Conservation (phyloP, 306 rosid genomes). For the Fragaria iinumae region DNA sequence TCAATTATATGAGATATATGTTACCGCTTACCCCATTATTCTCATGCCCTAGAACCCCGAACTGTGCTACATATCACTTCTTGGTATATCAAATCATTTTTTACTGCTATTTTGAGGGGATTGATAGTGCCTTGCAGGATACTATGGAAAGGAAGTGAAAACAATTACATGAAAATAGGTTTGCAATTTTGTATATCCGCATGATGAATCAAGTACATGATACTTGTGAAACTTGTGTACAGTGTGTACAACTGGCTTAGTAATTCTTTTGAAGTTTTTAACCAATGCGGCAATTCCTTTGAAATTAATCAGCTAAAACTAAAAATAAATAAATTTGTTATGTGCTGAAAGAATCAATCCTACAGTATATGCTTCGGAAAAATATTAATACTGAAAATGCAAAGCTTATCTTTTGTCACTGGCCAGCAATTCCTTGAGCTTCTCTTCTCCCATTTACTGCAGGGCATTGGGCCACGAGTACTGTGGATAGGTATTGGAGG, state of each 20-base stretch:
- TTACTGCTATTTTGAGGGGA: not conserved
- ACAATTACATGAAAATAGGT: not conserved
- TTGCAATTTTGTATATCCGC: not conserved
- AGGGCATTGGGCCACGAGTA: slow-evolving; percentile 78
- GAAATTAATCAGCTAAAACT: not conserved
- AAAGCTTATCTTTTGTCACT: not conserved
- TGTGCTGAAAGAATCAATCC: not conserved
- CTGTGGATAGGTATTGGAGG: slow-evolving; percentile 87
- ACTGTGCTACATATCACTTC: not conserved
- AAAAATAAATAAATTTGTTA: not conserved
- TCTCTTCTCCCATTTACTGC: slow-evolving; percentile 15
- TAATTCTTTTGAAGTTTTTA: not conserved
- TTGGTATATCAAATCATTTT: not conserved
- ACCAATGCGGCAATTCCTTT: not conserved
- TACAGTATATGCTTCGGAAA: not conserved
- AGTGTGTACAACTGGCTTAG: not conserved
- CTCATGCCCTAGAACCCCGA: not conserved
- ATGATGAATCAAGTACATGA: not conserved
- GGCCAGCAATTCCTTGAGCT: not conserved
- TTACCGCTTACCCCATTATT: not conserved
- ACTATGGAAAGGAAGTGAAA: not conserved
- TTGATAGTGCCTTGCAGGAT: not conserved
- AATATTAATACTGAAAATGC: not conserved
- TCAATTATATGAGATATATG: not conserved
- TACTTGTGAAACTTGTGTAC: not conserved